Evolutionary conservation across 75 land plant genomes (phyloP).

Genomic region (Chamaecyparis obtusa): DNA sequence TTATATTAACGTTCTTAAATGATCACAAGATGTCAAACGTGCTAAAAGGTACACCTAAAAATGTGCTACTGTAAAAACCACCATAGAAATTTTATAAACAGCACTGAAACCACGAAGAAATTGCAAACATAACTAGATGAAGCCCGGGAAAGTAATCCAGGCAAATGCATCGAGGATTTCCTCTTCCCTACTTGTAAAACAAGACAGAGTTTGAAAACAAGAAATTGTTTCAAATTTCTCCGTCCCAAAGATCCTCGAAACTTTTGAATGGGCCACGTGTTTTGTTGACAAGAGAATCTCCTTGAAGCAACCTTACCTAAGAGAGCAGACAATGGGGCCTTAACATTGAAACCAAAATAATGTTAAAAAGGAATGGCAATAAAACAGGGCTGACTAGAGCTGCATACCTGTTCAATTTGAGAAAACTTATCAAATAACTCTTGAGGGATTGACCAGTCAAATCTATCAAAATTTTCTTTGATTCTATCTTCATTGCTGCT

Average conservation of each 20-base stretch:
- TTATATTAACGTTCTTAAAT: background rate
- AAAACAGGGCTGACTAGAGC: too few species aligned
- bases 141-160: background rate
- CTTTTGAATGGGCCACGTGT: conserved; percentile 31
- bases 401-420: conserved; percentile 63
- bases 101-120: too few species aligned
- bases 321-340: background rate
- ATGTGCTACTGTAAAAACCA: too few species aligned
- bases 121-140: background rate
- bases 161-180: background rate
- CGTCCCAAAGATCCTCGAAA: conserved; percentile 66
- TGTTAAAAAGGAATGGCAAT: background rate
- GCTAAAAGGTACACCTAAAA: too few species aligned
- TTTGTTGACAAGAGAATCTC: conserved; percentile 1
- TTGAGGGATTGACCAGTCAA: conserved; percentile 65
- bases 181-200: background rate
- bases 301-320: conserved; percentile 19
- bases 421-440: conserved; percentile 45
- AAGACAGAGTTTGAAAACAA: background rate
- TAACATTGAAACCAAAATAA: background rate
- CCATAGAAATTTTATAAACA: too few species aligned
- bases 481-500: conserved; percentile 57
- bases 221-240: conserved; percentile 31
- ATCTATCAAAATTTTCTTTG: conserved; percentile 49
- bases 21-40: background rate